Evolutionary conservation across 257 asterid genomes (phyloP), one percentile per base, ranked within the genome.

Genomic region (Solanum piurae): DNA sequence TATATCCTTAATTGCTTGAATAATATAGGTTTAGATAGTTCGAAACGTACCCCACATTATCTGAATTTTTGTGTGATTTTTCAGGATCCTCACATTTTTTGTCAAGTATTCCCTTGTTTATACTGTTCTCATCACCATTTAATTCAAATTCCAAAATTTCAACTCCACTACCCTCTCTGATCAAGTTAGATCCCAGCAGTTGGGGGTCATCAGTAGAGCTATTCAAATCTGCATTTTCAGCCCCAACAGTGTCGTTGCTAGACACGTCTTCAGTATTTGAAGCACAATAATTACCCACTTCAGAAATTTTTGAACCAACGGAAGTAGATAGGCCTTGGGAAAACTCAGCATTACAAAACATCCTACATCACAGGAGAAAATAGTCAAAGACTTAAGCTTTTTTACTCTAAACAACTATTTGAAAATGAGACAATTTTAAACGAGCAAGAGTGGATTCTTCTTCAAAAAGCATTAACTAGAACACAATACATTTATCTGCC

Each of bases 271-370:
- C 88, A 83, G 91, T 79, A 83, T 86, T 87, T 73, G 62, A 21
- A 36, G 85, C 88, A 87, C 93, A 86, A 90, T 79, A 84, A 52
- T 85, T 74, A 34, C 77, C 92, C 74, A 49, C 88, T 88, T 87
- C 92, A 87, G 91, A 84, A 75, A 83, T 20, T 85, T 91, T 89
- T 88, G 87, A 89, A 91, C 87, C 92, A 84, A 83, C 87, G 9
- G 88, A 87, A 42, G 86, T 80, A 87, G 89, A 89, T 40, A 84
- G 90, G 83, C 75, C 60, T 86, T 86, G 87, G 86, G 76, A 76
- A 85, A 73, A 84, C 88, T 89, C 88, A 40, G 36, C 87, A 44
- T 73, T 83, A 82, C 68, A 49, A 82, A 31, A 82, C 20, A 82
- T 49, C 69, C 86, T 82, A 82, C 86, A 82, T 49, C 69, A 82